Base-by-base conservation (phyloP, 164 flowering plant species). In the Dillenia suffruticosa region DNA sequence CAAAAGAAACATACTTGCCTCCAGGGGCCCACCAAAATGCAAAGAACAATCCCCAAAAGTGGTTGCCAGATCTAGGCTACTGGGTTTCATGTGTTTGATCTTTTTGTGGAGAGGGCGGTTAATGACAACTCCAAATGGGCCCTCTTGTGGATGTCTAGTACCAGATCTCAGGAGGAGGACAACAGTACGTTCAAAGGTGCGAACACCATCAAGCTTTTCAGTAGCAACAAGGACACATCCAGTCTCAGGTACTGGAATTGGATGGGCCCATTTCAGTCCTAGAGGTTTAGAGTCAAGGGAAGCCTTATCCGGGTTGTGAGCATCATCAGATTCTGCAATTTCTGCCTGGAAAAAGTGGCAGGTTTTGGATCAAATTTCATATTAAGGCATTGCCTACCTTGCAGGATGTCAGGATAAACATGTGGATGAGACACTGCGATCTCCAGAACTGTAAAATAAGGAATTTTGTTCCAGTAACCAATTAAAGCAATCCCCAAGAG, bases 161-260 rank as follows among this genome's bases (percentile, higher is more conserved):
- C 97, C 96, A 10, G 90, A 77, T 75, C 89, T 78, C 51, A 94
- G 86, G 48, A 91, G 93, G 45, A 94, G 85, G 66, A 90, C 82
- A 16, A 90, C 92, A 13, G 88, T 83, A 60, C 80, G 74, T 67
- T 86, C 91, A 68, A 92, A 92, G 8, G 77, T 67, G 22, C 70
- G 81, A 51, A 83, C 83, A 6, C 92, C 92, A 62, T 94, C 99
- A 12, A 94, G 95, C 82, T 84, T 88, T 69, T 91, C 97, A 2
- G 96, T 89, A 50, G 99, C 96, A 47, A 94, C 83, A 54, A 94
- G 95, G 49, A 94, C 79, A 57, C 97, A 91, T 58, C 99, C 99
- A 12, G 84, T 71, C 74, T 91, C 96, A 2, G 94, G 92, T 16
- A 82, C 80, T 13, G 95, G 70, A 61, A 93, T 82, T n/a, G 97